Base-by-base conservation (phyloP, 495 filamentous ascomycete genomes). In the Aspergillus campestris region DNA sequence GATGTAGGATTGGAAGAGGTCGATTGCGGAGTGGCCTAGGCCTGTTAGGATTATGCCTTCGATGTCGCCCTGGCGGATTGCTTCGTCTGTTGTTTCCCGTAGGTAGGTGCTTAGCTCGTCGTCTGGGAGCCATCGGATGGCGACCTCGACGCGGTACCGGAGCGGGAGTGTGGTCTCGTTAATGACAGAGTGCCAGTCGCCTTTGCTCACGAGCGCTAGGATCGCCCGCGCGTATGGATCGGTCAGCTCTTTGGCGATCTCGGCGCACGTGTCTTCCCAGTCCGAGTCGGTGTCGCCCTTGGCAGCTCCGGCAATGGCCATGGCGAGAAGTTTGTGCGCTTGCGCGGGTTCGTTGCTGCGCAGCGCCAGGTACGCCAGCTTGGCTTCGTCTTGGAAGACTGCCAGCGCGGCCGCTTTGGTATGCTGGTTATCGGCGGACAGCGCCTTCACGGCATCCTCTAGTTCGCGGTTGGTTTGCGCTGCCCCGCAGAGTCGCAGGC, bases 201-300 rank as follows among this genome's bases (percentile, higher is more conserved):
- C 88, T 15, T 84, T 89, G 40, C 86, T 82, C 40, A 96, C 88
- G 42, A 89, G 81, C n/a, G 87, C 82, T n/a, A 95, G 84, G 43
- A 98, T 84, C 0, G 90, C 89, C 40, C 89, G 81, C 8, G 92
- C 77, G 56, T 95, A 96, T 0, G 89, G 87, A 52, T 98, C 92
- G 0, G 75, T 73, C 9, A 83, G 71, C 46, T 83, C 77, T 34
- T 77, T 76, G 24, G 76, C 75, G 58, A 87, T 82, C 49, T 80
- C 80, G 0, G 70, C 63, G 41, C 77, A 70, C 6, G 72, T 72
- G 27, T 75, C 64, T 69, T 73, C 67, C 74, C 76, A 78, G 32
- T 75, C 71, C 11, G 71, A 58, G 37, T 77, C 74, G 15, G 70
- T 71, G 11, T 74, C 72, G 5, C 70, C 73, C 42, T 81, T 77